Evolutionary conservation across 1,284 basidiomycete genomes (phyloP).

Genomic region (Melanopsichium pennsylvanicum): DNA sequence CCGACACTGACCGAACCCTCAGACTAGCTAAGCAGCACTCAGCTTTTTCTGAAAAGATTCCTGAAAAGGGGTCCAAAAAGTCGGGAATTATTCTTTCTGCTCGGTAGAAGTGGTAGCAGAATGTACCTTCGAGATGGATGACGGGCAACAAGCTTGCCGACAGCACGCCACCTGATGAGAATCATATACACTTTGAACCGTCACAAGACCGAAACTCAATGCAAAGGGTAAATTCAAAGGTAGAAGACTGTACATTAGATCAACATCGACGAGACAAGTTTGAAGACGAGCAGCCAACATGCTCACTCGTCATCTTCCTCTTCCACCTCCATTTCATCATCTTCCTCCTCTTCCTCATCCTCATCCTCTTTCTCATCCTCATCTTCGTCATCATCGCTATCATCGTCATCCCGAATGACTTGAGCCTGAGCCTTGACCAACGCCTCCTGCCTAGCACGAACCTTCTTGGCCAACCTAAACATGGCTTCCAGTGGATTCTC

Average conservation of each 20-base stretch:
- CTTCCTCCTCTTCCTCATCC: slow-evolving; percentile 19
- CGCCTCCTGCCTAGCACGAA: slow-evolving; percentile 59
- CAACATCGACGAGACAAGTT: too few relatives aligned
- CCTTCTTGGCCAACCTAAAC: slow-evolving; percentile 59
- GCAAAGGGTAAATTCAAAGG: too few relatives aligned
- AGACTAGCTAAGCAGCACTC: not conserved
- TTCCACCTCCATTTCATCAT: slow-evolving; percentile 36
- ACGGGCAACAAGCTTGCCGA: too few relatives aligned
- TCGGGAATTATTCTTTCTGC: too few relatives aligned
- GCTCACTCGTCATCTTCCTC: slow-evolving; percentile 38
- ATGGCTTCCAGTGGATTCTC: slow-evolving; percentile 61
- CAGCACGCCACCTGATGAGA: too few relatives aligned
- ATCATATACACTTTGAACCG: too few relatives aligned
- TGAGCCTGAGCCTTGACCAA: slow-evolving; percentile 54
- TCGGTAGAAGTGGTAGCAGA: too few relatives aligned
- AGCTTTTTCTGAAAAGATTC: not conserved
- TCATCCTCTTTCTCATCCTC: slow-evolving; percentile 23
- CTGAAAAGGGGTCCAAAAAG: not conserved
- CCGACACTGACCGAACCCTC: not conserved
- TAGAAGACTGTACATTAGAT: too few relatives aligned
- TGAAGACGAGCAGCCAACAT: not conserved
- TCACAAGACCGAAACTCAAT: too few relatives aligned
- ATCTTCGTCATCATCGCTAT: slow-evolving; percentile 34
- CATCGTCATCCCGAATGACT: slow-evolving; percentile 44
- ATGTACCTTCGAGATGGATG: too few relatives aligned